Evolutionary conservation across 805 yeast species (phyloP).

Genomic region (Candida railenensis): DNA sequence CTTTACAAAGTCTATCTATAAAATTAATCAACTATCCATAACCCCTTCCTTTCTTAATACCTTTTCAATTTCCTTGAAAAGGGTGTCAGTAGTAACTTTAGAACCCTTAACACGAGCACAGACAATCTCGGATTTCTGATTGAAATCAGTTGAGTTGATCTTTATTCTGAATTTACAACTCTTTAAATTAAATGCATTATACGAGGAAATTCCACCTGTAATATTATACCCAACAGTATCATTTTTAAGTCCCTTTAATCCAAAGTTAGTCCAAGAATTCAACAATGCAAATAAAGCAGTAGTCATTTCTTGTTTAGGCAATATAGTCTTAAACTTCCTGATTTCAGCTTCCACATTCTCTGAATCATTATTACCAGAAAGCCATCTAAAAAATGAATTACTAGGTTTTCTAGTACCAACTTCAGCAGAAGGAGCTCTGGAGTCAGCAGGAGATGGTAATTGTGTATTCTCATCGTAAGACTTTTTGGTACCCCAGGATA

Average conservation of each 20-base stretch:
- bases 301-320: slow-evolving; percentile 55
- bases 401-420: slow-evolving; percentile 19
- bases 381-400: slow-evolving; percentile 40
- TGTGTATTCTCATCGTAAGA: slow-evolving; percentile 29
- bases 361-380: slow-evolving; percentile 30
- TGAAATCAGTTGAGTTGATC: slow-evolving; percentile 39
- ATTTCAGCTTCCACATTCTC: slow-evolving; percentile 24
- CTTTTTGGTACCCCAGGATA: slow-evolving; percentile 50
- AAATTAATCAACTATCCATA: slow-evolving; percentile 27
- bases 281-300: slow-evolving; percentile 63
- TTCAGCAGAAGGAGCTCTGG: slow-evolving; percentile 25
- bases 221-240: slow-evolving; percentile 44
- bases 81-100: slow-evolving; percentile 54
- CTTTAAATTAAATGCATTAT: slow-evolving; percentile 60
- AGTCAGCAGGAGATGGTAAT: slow-evolving; percentile 36
- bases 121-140: slow-evolving; percentile 51
- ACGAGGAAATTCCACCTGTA: slow-evolving; percentile 61
- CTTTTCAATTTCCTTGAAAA: slow-evolving; percentile 62
- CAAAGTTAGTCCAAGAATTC: slow-evolving; percentile 69
- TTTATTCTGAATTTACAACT: slow-evolving; percentile 62
- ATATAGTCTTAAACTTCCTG: slow-evolving; percentile 35
- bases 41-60: slow-evolving; percentile 67
- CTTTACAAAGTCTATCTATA: slow-evolving; percentile 1
- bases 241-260: slow-evolving; percentile 54
- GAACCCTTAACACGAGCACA: slow-evolving; percentile 70